A percentile compares a stretch with the other conserved stretches of the same genome.
Evolutionary conservation across 768 basidiomycete genomes (phyloP).

Genomic region (Nidularia pulvinata): DNA sequence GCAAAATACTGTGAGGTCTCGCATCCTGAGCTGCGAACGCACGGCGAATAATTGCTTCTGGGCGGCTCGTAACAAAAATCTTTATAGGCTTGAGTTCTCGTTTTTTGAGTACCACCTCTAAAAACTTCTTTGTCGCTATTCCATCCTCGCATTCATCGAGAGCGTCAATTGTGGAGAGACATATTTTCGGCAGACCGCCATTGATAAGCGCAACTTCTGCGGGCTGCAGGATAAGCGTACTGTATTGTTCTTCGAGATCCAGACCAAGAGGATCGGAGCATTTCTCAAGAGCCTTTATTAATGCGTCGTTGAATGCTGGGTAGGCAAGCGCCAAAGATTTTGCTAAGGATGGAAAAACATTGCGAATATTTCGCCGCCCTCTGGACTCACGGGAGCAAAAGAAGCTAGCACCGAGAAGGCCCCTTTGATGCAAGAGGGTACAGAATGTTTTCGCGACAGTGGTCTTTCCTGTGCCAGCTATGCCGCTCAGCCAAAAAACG

Average conservation of each 20-base stretch:
- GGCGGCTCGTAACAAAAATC: neutral
- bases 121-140: neutral
- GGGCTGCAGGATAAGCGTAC: neutral
- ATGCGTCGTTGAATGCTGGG: neutral
- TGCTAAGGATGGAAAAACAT: neutral
- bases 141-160: constrained; percentile 18
- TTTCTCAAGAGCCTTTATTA: neutral
- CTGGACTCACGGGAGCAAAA: neutral
- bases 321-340: neutral
- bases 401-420: neutral
- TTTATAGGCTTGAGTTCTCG: neutral
- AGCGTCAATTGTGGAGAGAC: constrained; percentile 10
- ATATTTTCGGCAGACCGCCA: neutral
- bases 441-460: constrained; percentile 9
- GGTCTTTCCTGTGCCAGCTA: constrained; percentile 17
- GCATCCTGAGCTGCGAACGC: neutral
- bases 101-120: neutral
- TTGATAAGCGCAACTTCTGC: neutral
- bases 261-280: neutral
- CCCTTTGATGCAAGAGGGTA: neutral
- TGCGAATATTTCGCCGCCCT: neutral
- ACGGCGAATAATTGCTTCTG: neutral
- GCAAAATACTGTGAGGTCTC: neutral
- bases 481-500: constrained; percentile 15
- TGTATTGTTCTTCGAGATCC: neutral